These are phyloP conservation scores for Scytalidium lignicola DNA, from an alignment of 2,329 filamentous ascomycete genomes.

Conservation along the genomic window DNA sequence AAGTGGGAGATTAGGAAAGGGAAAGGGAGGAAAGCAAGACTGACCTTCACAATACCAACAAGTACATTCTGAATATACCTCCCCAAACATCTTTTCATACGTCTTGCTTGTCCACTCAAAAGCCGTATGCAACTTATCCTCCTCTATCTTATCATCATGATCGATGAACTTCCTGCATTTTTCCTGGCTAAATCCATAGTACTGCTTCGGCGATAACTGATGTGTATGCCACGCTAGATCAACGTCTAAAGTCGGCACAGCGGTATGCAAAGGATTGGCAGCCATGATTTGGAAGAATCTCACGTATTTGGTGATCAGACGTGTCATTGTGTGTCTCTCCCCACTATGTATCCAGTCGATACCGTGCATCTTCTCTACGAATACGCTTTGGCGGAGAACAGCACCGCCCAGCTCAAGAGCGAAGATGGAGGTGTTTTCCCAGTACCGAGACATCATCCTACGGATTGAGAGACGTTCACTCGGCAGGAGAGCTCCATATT, in stretches of 20 bases:
- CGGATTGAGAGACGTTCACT: conserved; percentile 43
- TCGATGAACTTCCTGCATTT: conserved; percentile 59
- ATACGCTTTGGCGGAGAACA: conserved; percentile 60
- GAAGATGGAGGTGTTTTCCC: conserved; percentile 61
- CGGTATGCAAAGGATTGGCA: conserved; percentile 37
- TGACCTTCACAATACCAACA: conserved; percentile 77
- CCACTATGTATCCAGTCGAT: conserved; percentile 75
- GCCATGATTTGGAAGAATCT: conserved; percentile 60
- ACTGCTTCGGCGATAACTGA: conserved; percentile 59
- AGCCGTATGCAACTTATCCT: conserved; percentile 53
- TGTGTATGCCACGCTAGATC: conserved; percentile 80
- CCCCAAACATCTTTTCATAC: conserved; percentile 60
- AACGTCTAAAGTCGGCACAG: conserved; percentile 68
- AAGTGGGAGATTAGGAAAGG: neutral
- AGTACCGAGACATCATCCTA: conserved; percentile 67
- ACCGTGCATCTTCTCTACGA: conserved; percentile 67
- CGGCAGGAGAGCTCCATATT: conserved; percentile 16
- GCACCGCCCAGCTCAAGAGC: conserved; percentile 61
- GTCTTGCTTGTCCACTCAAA: conserved; percentile 70
- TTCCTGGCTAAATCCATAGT: conserved; percentile 52
- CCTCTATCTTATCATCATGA: conserved; percentile 80
- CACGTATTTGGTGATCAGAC: conserved; percentile 59
- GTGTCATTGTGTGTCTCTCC: conserved; percentile 55
- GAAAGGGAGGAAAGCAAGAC: conserved; percentile 8
- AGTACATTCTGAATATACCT: conserved; percentile 71